These are phyloP conservation scores for Russula sp. DNA, from an alignment of 768 basidiomycete species.

Conservation along the genomic window DNA sequence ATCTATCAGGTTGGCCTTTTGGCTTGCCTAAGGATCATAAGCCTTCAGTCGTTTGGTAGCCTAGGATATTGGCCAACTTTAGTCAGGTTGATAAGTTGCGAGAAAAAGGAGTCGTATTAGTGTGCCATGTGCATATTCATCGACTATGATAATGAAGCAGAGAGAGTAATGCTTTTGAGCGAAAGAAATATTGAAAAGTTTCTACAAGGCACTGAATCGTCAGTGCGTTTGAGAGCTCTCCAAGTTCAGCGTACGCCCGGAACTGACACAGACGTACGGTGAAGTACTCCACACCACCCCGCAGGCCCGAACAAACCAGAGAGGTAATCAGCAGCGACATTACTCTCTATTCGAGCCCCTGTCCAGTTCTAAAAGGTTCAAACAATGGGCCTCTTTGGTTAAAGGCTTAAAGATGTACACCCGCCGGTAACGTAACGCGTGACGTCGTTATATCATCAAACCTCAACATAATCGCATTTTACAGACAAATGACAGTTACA, in stretches of 20 bases:
- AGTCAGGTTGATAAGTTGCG: slow-evolving; percentile 31
- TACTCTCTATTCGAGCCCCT: no score
- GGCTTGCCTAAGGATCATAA: slow-evolving; percentile 42
- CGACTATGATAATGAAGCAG: slow-evolving; percentile 42
- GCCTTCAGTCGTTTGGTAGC: slow-evolving; percentile 42
- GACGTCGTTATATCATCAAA: no score
- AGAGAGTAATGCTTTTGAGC: slow-evolving; percentile 44
- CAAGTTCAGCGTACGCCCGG: slow-evolving; percentile 14
- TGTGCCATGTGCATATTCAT: slow-evolving; percentile 41
- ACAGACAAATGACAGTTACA: no score
- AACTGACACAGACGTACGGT: no score
- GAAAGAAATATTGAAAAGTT: slow-evolving; percentile 41
- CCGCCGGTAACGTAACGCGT: no score
- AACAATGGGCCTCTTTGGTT: no score
- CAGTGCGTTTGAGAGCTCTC: neutral
- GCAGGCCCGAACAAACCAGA: neutral
- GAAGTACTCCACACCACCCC: slow-evolving; percentile 25
- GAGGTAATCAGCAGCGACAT: no score
- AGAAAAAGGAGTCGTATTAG: slow-evolving; percentile 41
- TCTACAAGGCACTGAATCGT: slow-evolving; percentile 32
- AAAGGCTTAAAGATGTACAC: no score
- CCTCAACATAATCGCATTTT: no score
- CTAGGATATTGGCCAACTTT: slow-evolving; percentile 38
- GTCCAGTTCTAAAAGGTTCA: no score
- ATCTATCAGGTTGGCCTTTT: slow-evolving; percentile 40